Evolutionary conservation across 306 rosid genomes (phyloP).

Genomic region (Ochetophila trinervis): DNA sequence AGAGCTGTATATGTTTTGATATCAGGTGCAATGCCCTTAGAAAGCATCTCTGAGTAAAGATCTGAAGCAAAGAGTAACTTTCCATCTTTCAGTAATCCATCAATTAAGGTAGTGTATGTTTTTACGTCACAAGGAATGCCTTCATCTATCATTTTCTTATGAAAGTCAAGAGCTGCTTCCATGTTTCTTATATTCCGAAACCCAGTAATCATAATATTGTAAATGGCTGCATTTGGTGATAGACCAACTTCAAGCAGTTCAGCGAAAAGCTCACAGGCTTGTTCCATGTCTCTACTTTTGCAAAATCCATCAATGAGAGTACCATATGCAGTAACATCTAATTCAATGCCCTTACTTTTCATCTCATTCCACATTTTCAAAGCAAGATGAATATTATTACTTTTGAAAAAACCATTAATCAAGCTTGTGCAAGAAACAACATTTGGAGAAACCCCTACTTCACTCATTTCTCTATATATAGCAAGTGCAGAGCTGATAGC

Average conservation of each 20-base stretch:
- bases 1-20: constrained; percentile 40
- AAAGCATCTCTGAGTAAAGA: constrained; percentile 76
- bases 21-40: constrained; percentile 63
- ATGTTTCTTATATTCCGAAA: constrained; percentile 55
- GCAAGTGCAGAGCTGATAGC: constrained; percentile 44
- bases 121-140: constrained; percentile 57
- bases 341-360: constrained; percentile 50
- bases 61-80: constrained; percentile 48
- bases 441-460: constrained; percentile 53
- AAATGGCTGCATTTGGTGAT: constrained; percentile 59
- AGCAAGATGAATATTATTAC: constrained; percentile 57
- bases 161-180: constrained; percentile 55
- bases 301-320: constrained; percentile 60
- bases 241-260: constrained; percentile 66
- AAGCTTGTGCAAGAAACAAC: constrained; percentile 63
- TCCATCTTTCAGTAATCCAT: constrained; percentile 55
- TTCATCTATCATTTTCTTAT: constrained; percentile 56
- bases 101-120: constrained; percentile 61
- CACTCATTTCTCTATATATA: constrained; percentile 51
- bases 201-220: constrained; percentile 66
- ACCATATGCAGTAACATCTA: constrained; percentile 57
- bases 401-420: constrained; percentile 59
- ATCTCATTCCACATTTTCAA: constrained; percentile 54
- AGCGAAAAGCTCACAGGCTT: constrained; percentile 47
- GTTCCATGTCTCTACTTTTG: constrained; percentile 66